Conservation (phyloP, 108 stramenopile genomes). For the Epipyxis sp. region DNA sequence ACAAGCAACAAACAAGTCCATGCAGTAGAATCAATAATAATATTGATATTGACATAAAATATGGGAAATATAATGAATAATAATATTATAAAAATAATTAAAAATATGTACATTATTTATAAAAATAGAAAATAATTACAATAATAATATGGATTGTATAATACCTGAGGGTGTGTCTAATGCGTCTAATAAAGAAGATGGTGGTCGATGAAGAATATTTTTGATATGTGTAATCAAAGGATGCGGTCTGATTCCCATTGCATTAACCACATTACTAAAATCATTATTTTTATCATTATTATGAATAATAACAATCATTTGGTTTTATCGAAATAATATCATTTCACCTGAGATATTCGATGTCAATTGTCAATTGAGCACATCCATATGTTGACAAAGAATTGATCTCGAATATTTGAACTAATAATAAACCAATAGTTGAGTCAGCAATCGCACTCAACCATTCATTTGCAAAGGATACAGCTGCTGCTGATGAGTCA, state of each 20-base stretch:
- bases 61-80: no score
- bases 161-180: no score
- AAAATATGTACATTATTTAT: no score
- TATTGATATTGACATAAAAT: no score
- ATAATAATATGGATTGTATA: no score
- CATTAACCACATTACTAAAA: background rate
- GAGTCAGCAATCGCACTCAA: background rate
- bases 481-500: background rate
- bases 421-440: background rate
- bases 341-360: background rate
- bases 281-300: no score
- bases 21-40: no score
- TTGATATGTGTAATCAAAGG: background rate
- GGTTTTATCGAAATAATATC: background rate
- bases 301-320: background rate
- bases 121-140: no score
- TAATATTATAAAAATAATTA: no score
- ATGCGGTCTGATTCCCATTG: background rate
- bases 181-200: no score
- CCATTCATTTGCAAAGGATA: slow-evolving; percentile 25
- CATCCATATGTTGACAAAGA: background rate
- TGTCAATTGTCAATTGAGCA: background rate
- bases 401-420: background rate
- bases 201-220: slow-evolving; percentile 4
- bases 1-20: no score